A percentile compares a stretch with the other conserved stretches of the same genome.
Evolutionary conservation across 2,329 filamentous ascomycete species (phyloP).

Genomic region (Trichoderma harzianum): DNA sequence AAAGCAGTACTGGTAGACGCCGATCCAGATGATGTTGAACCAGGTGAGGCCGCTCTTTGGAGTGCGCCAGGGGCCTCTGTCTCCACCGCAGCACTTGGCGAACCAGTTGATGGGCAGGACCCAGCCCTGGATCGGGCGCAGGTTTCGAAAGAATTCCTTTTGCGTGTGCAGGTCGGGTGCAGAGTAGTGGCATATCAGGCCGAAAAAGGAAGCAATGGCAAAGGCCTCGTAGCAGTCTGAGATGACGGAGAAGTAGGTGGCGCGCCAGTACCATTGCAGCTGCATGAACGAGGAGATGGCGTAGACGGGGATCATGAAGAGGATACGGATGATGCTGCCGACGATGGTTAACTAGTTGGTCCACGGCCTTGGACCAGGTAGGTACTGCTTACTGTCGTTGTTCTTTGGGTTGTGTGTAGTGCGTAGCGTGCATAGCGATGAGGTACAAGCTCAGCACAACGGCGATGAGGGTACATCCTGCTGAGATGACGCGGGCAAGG

Average conservation of each 20-base stretch:
- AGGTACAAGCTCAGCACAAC: constrained; percentile 53
- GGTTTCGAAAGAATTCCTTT: constrained; percentile 73
- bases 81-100: constrained; percentile 65
- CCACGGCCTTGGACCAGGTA: background rate
- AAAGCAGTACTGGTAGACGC: constrained; percentile 83
- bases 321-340: constrained; percentile 74
- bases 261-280: constrained; percentile 70
- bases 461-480: constrained; percentile 47
- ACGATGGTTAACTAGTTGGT: background rate
- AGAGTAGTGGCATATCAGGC: constrained; percentile 75
- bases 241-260: constrained; percentile 77
- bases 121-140: constrained; percentile 67
- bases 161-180: constrained; percentile 74
- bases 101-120: constrained; percentile 70
- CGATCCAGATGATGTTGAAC: constrained; percentile 85
- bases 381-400: constrained; percentile 51
- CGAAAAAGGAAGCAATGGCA: constrained; percentile 83
- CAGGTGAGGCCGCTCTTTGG: constrained; percentile 79
- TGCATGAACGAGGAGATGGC: constrained; percentile 69
- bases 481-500: constrained; percentile 51
- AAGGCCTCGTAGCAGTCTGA: constrained; percentile 88
- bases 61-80: constrained; percentile 67
- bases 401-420: constrained; percentile 59
- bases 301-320: constrained; percentile 86
- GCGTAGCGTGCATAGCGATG: constrained; percentile 55